Evolutionary conservation across 441 rosid genomes (phyloP), one percentile per base, ranked within the genome.

Genomic region (Pelargonium citronellum): DNA sequence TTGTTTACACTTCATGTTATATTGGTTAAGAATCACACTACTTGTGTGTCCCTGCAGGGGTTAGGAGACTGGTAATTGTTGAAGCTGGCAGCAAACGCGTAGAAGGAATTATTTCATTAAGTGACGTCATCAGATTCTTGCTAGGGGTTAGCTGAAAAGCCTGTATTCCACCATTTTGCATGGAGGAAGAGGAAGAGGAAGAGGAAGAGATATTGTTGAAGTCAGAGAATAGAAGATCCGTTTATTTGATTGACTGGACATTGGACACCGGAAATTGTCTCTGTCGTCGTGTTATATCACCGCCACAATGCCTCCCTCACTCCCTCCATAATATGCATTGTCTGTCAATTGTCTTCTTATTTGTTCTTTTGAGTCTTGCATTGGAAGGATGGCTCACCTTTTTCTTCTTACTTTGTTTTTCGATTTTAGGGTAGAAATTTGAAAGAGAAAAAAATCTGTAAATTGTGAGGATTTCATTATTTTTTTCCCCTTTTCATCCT

Each of bases 31-130:
- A 55, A 10, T 17, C 65, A 70, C 61, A 55, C 22, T 67, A 37
- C 9, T 9, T 67, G 53, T 17, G 60, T 20, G 22, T 2, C 9
- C 19, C 69, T 70, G 16, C 80, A 95, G 99, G 97, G 73, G 91
- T 89, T 37, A 85, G 98, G 83, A 85, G 98, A 72, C 82, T 95
- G 47, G 82, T 92, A 72, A 84, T 91, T 64, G 97, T 95, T 79
- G 98, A 95, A 81, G 94, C 97, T 47, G 97, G 99, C 68, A 95
- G 96, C 89, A 95, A 89, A 81, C 95, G 97, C 17, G 98, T 95
- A 3, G 90, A 95, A 89, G 99, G 98, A 71, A 86, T 92, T 62
- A 81, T 95, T 65, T 85, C 99, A 27, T 67, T 95, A 77, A 86
- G 92, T 53, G 99, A 95, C 71, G 86, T 95, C 61, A 89, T 95